Evolutionary conservation across 768 basidiomycete genomes (phyloP).

Genomic region (Rhodotorula toruloides): DNA sequence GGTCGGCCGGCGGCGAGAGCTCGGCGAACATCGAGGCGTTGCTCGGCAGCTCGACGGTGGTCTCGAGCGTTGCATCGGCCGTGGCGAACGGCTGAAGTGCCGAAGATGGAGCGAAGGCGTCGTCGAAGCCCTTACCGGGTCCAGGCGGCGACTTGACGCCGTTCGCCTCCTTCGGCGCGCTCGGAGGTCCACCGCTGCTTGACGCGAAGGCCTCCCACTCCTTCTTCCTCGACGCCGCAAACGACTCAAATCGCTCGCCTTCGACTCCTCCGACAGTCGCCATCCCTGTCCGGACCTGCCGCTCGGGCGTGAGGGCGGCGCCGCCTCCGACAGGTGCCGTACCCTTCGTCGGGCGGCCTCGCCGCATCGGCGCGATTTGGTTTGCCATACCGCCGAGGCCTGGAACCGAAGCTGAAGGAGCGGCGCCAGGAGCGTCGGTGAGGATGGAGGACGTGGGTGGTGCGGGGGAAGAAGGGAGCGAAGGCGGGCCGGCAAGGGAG

Average conservation of each 20-base stretch:
- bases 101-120: conserved; percentile 1
- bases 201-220: conserved; percentile 4
- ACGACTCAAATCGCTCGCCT: not conserved
- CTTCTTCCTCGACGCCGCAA: not conserved
- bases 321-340: not conserved
- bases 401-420: not conserved
- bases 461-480: not conserved
- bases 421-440: not conserved
- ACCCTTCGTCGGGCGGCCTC: conserved; percentile 37
- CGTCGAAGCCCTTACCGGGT: not conserved
- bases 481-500: not conserved
- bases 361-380: conserved; percentile 40
- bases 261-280: not conserved
- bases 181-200: not conserved
- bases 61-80: not conserved
- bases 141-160: not conserved
- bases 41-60: conserved; percentile 14
- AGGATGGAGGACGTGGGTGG: not conserved
- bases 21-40: conserved; percentile 29
- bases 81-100: not conserved
- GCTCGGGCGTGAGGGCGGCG: not conserved
- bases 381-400: conserved; percentile 9
- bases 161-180: not conserved
- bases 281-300: conserved; percentile 13
- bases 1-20: conserved; percentile 2